These are phyloP conservation scores for Aphanomyces cochlioides DNA, from an alignment of 352 stramenopile genomes.

Conservation along the genomic window DNA sequence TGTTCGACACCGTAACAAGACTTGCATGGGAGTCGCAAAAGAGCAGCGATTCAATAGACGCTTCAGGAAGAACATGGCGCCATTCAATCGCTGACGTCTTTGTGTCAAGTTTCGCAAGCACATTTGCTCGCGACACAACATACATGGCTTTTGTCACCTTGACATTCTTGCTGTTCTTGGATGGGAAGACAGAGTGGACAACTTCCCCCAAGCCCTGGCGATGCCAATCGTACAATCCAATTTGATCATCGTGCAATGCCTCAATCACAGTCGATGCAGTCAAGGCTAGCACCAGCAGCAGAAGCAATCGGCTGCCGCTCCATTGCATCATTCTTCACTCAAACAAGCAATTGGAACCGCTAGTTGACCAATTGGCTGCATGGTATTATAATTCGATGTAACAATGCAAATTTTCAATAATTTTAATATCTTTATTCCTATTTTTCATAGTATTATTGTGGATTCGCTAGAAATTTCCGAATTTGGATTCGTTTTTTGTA, in stretches of 20 bases:
- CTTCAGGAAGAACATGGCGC: constrained; percentile 53
- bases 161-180: constrained; percentile 21
- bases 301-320: neutral
- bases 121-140: constrained; percentile 59
- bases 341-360: too few species aligned
- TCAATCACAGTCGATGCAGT: constrained; percentile 24
- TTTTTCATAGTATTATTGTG: too few species aligned
- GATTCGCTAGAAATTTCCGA: too few species aligned
- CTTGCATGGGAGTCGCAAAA: constrained; percentile 11
- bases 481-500: too few species aligned
- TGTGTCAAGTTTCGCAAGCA: constrained; percentile 59
- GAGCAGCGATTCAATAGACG: constrained; percentile 1
- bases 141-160: constrained; percentile 42
- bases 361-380: too few species aligned
- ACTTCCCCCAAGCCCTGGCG: constrained; percentile 57
- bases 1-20: constrained; percentile 8
- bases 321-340: neutral
- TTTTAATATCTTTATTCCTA: too few species aligned
- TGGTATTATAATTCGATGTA: too few species aligned
- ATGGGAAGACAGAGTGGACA: constrained; percentile 21
- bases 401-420: too few species aligned
- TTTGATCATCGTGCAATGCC: constrained; percentile 72
- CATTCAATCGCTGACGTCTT: constrained; percentile 72
- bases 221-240: constrained; percentile 76
- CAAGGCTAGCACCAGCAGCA: constrained; percentile 35